These are phyloP conservation scores for Trichophyton mentagrophytes DNA, from an alignment of 2,329 filamentous ascomycete species.

Conservation along the genomic window DNA sequence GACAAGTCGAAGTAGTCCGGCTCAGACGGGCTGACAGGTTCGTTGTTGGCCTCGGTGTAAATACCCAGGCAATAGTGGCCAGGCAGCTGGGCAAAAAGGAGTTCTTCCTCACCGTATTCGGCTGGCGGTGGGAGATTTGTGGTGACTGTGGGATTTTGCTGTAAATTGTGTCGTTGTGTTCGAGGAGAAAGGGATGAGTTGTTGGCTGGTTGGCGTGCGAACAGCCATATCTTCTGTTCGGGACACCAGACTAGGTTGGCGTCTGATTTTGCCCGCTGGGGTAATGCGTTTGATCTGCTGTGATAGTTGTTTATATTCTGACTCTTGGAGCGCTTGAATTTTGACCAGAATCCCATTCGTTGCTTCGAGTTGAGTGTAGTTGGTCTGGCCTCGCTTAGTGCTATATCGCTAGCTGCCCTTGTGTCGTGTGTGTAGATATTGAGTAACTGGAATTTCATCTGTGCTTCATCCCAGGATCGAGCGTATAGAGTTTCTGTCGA, in stretches of 20 bases:
- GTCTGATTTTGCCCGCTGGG: conserved; percentile 8
- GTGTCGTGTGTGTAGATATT: neutral
- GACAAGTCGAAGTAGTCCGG: neutral
- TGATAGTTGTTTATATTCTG: neutral
- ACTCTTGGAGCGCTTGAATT: conserved; percentile 4
- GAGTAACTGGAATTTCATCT: neutral
- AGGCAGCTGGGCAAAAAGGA: conserved; percentile 13
- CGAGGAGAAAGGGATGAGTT: neutral
- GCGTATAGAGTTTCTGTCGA: neutral
- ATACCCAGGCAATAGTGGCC: conserved; percentile 11
- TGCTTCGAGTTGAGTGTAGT: neutral
- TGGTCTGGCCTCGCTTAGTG: neutral
- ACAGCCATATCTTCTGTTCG: conserved; percentile 13
- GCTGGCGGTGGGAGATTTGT: neutral
- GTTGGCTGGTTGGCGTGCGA: conserved; percentile 1
- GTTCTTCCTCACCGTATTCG: conserved; percentile 9
- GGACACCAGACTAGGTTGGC: conserved; percentile 12
- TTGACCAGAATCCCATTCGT: conserved; percentile 9
- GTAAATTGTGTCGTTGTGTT: neutral
- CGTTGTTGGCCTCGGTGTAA: conserved; percentile 2
- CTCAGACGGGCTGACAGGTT: neutral
- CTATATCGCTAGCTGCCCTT: neutral
- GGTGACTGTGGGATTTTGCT: neutral
- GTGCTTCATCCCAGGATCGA: neutral
- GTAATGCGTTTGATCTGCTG: conserved; percentile 2